Conservation (phyloP, 768 basidiomycete genomes). For the Gelatoporia subvermispora region DNA sequence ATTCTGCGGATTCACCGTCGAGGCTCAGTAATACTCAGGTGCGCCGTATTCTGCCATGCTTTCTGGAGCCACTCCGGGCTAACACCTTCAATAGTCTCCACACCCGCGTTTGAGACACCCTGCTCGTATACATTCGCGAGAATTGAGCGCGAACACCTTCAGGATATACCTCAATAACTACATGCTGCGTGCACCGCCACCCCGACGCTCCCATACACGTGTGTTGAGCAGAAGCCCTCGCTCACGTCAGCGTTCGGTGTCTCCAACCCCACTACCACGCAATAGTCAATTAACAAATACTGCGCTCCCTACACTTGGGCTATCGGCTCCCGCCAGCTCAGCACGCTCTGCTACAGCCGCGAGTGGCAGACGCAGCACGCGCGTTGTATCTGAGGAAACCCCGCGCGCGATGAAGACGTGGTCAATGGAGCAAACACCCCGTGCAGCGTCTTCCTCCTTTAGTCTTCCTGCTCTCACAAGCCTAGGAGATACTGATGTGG, state of each 20-base stretch:
- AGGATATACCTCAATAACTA: conserved; percentile 75
- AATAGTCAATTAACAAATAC: background rate
- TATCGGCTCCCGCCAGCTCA: no score
- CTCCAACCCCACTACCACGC: conserved; percentile 10
- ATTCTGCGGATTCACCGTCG: background rate
- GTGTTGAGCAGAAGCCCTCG: background rate
- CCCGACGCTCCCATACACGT: background rate
- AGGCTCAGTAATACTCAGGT: conserved; percentile 7
- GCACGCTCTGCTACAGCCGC: no score
- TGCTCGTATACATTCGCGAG: conserved; percentile 56
- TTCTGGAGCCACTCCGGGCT: background rate
- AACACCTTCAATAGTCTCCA: conserved; percentile 22
- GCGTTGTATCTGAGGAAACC: conserved; percentile 6
- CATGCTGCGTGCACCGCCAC: conserved; percentile 46
- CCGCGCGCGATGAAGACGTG: conserved; percentile 21
- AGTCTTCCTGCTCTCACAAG: no score
- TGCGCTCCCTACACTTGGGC: no score
- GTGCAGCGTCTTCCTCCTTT: conserved; percentile 8
- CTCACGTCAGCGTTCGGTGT: conserved; percentile 10
- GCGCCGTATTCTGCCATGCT: background rate
- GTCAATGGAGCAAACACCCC: conserved; percentile 26
- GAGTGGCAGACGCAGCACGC: no score
- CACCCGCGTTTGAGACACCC: conserved; percentile 62
- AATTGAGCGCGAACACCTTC: conserved; percentile 69
- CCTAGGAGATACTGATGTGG: background rate